Percentiles rank a stretch among this genome's conserved stretches.
Conservation (phyloP, 345 rosid genomes). For the Jatropha curcas region DNA sequence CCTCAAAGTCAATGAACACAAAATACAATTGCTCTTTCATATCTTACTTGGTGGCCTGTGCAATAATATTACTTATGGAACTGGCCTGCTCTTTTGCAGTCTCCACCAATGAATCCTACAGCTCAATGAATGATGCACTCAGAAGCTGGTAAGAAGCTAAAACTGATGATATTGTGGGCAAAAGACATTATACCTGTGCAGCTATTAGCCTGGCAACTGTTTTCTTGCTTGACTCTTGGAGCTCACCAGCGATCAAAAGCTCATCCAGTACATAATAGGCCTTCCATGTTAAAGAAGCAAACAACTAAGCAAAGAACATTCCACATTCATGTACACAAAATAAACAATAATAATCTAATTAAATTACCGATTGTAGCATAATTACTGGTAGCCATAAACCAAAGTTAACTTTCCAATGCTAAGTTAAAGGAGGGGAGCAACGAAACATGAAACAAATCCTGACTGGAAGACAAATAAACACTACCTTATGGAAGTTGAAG, state of each 20-base stretch:
- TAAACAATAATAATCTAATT: not conserved
- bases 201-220: constrained; percentile 81
- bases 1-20: constrained; percentile 1
- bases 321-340: not conserved
- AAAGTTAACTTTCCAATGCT: not conserved
- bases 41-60: constrained; percentile 86
- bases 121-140: not conserved
- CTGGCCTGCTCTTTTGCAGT: constrained; percentile 87
- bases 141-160: not conserved
- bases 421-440: not conserved
- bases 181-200: constrained; percentile 57
- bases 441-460: not conserved
- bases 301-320: constrained; percentile 7
- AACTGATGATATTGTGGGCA: not conserved
- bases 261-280: constrained; percentile 94
- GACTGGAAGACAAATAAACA: not conserved
- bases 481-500: constrained; percentile 95
- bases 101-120: constrained; percentile 90
- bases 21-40: not conserved
- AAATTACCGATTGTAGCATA: not conserved
- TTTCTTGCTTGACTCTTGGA: constrained; percentile 96
- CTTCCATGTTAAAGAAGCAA: constrained; percentile 38
- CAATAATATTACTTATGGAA: constrained; percentile 85
- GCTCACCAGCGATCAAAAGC: constrained; percentile 89
- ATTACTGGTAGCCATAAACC: not conserved